Percentiles rank a stretch among this genome's conserved stretches.
Evolutionary conservation across 768 basidiomycete genomes (phyloP).

Genomic region (Phanerodontia chrysosporium): DNA sequence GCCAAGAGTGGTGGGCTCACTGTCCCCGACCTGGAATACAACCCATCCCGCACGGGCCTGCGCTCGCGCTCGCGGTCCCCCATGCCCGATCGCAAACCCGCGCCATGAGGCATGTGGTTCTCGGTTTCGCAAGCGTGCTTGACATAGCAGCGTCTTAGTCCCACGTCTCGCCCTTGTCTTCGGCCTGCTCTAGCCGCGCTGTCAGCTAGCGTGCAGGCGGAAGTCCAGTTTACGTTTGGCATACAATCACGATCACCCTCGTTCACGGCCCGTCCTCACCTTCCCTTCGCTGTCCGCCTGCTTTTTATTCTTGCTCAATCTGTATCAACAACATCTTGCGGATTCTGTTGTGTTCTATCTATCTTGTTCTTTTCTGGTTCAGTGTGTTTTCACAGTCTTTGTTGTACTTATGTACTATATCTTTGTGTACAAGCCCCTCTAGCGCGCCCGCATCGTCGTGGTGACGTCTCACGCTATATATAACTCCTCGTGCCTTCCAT

Average conservation of each 20-base stretch:
- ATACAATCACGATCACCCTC: not conserved
- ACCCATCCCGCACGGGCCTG: not conserved
- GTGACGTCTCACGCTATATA: not conserved
- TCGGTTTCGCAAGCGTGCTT: not conserved
- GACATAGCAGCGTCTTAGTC: not conserved
- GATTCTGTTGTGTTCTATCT: not conserved
- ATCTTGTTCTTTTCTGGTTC: not conserved
- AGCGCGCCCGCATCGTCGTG: not conserved
- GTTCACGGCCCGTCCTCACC: not conserved
- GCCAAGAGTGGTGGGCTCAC: not conserved
- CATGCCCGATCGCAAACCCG: slow-evolving; percentile 5
- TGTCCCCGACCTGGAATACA: slow-evolving; percentile 1
- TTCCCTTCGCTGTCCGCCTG: not conserved
- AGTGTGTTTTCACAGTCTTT: not conserved
- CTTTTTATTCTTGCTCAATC: not conserved
- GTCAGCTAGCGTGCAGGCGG: too few relatives aligned
- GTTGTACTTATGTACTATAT: not conserved
- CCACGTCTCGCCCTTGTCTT: too few relatives aligned
- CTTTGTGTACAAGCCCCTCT: not conserved
- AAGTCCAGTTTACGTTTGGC: not conserved
- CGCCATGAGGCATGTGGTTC: not conserved
- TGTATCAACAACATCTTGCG: not conserved
- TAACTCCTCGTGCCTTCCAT: not conserved
- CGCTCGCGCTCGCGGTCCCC: slow-evolving; percentile 10
- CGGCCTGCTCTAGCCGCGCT: too few relatives aligned